Conservation (phyloP, 2,329 filamentous ascomycete species). For the Clonostachys sp. region DNA sequence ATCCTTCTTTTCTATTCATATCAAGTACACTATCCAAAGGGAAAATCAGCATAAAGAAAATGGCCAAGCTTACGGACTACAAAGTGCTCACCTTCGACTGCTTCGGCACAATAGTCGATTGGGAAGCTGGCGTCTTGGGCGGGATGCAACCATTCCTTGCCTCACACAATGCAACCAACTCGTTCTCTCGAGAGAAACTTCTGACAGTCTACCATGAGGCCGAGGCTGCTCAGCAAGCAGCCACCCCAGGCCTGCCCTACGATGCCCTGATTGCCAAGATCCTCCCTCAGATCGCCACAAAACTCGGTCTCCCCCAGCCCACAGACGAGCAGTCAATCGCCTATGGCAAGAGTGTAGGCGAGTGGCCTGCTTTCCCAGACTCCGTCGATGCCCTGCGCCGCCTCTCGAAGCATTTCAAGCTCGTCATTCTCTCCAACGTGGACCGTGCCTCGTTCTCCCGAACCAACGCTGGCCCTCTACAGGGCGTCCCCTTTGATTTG, state of each 20-base stretch:
- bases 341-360: constrained; percentile 48
- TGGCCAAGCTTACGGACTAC: constrained; percentile 13
- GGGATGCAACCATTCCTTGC: constrained; percentile 47
- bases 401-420: constrained; percentile 47
- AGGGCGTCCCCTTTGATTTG: constrained; percentile 49
- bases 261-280: constrained; percentile 47
- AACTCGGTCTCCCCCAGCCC: constrained; percentile 28
- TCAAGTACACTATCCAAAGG: no score
- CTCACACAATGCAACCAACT: constrained; percentile 6
- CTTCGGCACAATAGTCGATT: constrained; percentile 78
- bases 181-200: constrained; percentile 27
- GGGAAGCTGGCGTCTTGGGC: constrained; percentile 61
- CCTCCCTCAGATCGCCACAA: constrained; percentile 39
- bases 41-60: neutral
- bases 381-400: constrained; percentile 47
- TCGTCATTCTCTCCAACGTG: constrained; percentile 55
- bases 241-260: constrained; percentile 55
- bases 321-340: constrained; percentile 31
- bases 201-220: constrained; percentile 33
- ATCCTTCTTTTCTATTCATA: no score
- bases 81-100: constrained; percentile 66
- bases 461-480: constrained; percentile 38
- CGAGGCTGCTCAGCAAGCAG: constrained; percentile 46
- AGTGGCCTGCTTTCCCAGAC: constrained; percentile 57
- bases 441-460: constrained; percentile 44